Evolutionary conservation across 352 stramenopile species (phyloP), one percentile per base, ranked within the genome.

Genomic region (Phytophthora hibernalis): DNA sequence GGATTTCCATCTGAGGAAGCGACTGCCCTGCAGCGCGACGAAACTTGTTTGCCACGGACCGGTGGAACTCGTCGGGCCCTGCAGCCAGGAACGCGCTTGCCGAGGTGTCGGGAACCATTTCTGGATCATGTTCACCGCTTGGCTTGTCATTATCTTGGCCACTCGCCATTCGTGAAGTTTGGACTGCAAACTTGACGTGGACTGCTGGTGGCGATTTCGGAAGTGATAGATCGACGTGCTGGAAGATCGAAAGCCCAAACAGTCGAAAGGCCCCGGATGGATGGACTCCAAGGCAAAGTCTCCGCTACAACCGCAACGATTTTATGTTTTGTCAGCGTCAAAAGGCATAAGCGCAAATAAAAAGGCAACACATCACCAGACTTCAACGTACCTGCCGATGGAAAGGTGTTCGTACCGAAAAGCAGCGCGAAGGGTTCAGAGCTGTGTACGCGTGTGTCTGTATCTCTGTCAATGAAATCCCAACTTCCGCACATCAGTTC

Each of bases 1-100:
- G 79, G 22, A 87, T 79, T 24, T 85, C 68, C 15, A 83, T 40
- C 30, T 66, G 73, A 44, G 78, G 78, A 38, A 87, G 68, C 5
- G 64, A 50, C 26, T 70, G 65, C 2, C 52, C 74, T 1, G 68
- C 58, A 51, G 74, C 65, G 16, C 70, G 45, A 24, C 66, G 51
- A 31, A 82, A 61, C 45, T 72, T 60, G 43, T 62, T 26, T 0
- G 69, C 74, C n/a, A 82, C 61, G n/a, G 44, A 61, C 4, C 48
- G 61, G 38, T 85, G 75, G 33, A 81, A 77, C 26, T 52, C 65
- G 12, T 80, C 59, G 7, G 74, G 72, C 4, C 76, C 76, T 21
- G 54, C 45, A 37, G 63, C 66, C 56, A 82, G 37, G 45, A 81
- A 60, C 18, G 50, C 49, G 18, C 45, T 69, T 43, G 61, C 48